Evolutionary conservation across 2,329 filamentous ascomycete species (phyloP).

Genomic region (Fragosphaeria purpurea): DNA sequence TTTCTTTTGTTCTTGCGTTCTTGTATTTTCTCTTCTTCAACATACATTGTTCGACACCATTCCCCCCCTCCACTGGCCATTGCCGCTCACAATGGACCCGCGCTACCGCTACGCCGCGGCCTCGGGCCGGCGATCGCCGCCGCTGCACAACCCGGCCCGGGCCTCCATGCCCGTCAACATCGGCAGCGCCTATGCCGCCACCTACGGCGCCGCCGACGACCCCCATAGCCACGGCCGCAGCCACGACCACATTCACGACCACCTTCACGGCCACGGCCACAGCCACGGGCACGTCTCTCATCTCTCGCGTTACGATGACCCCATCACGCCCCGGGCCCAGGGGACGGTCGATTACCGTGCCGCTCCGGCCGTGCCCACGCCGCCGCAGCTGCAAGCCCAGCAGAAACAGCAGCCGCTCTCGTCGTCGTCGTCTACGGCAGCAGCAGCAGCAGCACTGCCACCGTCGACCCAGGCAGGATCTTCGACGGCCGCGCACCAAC

Average conservation of each 20-base stretch:
- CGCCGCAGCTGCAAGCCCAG: slow-evolving; percentile 8
- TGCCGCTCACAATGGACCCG: slow-evolving; percentile 10
- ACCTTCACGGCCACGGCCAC: slow-evolving; percentile 22
- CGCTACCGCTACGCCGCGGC: slow-evolving; percentile 12
- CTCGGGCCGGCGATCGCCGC: slow-evolving; percentile 31
- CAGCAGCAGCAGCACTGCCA: not conserved
- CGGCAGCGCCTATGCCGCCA: slow-evolving; percentile 29
- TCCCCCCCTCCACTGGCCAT: not conserved
- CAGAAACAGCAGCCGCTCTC: slow-evolving; percentile 2
- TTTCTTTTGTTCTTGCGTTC: too few relatives aligned
- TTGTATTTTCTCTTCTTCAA: too few relatives aligned
- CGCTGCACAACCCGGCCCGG: slow-evolving; percentile 34
- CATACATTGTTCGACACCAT: too few relatives aligned
- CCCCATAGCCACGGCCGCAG: slow-evolving; percentile 32
- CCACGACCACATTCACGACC: slow-evolving; percentile 9
- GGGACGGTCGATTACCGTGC: slow-evolving; percentile 8
- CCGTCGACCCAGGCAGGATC: not conserved
- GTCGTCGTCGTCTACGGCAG: not conserved
- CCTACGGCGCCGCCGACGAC: slow-evolving; percentile 33
- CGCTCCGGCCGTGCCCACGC: slow-evolving; percentile 11
- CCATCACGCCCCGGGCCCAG: slow-evolving; percentile 7
- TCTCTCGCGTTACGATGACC: slow-evolving; percentile 10
- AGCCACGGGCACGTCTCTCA: slow-evolving; percentile 20
- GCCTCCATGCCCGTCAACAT: slow-evolving; percentile 41
- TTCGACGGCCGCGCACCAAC: not conserved